These are phyloP conservation scores for Naematelia aurantialba DNA, from an alignment of 768 basidiomycete genomes.

Conservation along the genomic window DNA sequence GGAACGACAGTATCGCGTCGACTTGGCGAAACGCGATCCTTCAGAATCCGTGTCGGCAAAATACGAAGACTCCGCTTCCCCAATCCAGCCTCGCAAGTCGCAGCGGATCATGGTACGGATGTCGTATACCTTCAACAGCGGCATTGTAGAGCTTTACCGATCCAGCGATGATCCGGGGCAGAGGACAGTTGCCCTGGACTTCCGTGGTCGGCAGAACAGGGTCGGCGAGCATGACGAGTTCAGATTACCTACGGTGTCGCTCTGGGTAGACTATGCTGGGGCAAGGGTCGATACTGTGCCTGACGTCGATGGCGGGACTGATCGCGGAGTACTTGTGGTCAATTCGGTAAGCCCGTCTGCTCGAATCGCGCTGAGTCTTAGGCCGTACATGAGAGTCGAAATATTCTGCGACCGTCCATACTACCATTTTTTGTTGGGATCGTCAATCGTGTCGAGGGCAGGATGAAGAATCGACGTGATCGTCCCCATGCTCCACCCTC, in stretches of 20 bases:
- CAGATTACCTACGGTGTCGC: constrained; percentile 53
- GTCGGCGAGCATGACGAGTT: constrained; percentile 60
- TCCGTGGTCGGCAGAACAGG: constrained; percentile 59
- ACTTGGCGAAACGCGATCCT: constrained; percentile 15
- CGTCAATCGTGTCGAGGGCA: constrained; percentile 64
- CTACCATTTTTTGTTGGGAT: constrained; percentile 81
- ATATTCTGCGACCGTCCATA: constrained; percentile 73
- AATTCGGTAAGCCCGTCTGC: constrained; percentile 62
- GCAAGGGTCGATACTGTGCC: constrained; percentile 1
- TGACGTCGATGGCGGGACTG: constrained; percentile 6
- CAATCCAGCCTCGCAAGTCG: constrained; percentile 9
- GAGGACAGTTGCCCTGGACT: constrained; percentile 47
- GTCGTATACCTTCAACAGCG: constrained; percentile 81
- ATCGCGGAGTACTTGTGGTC: constrained; percentile 63
- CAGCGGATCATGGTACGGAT: constrained; percentile 49
- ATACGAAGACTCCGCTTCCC: constrained; percentile 51
- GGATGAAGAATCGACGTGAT: constrained; percentile 55
- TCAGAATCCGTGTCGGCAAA: constrained; percentile 19
- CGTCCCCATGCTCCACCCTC: neutral
- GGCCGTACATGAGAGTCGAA: constrained; percentile 74
- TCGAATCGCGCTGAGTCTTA: neutral
- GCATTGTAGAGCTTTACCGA: constrained; percentile 72
- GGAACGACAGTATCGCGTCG: constrained; percentile 34
- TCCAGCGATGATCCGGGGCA: constrained; percentile 30
- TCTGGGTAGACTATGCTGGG: constrained; percentile 38